Evolutionary conservation across 2,329 filamentous ascomycete species (phyloP).

Genomic region (Samsoniella hepiali): DNA sequence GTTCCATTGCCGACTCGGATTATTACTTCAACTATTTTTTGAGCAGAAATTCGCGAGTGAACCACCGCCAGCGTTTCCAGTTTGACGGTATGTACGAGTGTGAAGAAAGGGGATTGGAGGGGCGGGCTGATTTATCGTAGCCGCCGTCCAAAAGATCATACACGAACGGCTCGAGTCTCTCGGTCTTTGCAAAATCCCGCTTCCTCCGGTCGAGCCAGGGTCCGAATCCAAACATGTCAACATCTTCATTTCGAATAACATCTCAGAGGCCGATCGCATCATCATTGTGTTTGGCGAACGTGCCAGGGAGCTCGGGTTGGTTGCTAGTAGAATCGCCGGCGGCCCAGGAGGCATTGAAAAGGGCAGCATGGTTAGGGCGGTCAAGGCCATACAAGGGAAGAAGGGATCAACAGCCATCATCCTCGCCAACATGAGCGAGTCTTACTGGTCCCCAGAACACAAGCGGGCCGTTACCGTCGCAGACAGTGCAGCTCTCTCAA

Average conservation of each 20-base stretch:
- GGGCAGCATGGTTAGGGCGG: conserved; percentile 68
- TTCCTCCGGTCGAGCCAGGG: conserved; percentile 49
- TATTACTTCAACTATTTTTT: conserved; percentile 72
- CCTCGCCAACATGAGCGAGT: conserved; percentile 73
- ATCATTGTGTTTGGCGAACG: conserved; percentile 73
- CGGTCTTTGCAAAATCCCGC: conserved; percentile 56
- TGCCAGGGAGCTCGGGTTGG: conserved; percentile 68
- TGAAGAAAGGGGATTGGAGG: neutral
- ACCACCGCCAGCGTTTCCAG: conserved; percentile 69
- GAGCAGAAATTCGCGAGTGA: conserved; percentile 71
- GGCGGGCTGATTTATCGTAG: conserved; percentile 38
- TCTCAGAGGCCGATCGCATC: conserved; percentile 58
- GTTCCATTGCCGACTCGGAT: conserved; percentile 63
- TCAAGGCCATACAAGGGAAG: conserved; percentile 43
- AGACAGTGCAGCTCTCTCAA: conserved; percentile 57
- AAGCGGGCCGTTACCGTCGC: conserved; percentile 56
- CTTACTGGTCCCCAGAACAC: conserved; percentile 69
- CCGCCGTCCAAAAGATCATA: conserved; percentile 60
- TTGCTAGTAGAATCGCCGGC: conserved; percentile 66
- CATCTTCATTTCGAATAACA: conserved; percentile 57
- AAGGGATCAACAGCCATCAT: conserved; percentile 53
- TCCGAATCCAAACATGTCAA: conserved; percentile 53
- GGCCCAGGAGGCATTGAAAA: conserved; percentile 62
- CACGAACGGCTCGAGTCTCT: conserved; percentile 57
- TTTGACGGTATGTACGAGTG: conserved; percentile 60